Percentiles rank a stretch among this genome's conserved stretches.
These are phyloP conservation scores for Spergularia bocconei DNA, from an alignment of 148 eudicot species.

Conservation along the genomic window DNA sequence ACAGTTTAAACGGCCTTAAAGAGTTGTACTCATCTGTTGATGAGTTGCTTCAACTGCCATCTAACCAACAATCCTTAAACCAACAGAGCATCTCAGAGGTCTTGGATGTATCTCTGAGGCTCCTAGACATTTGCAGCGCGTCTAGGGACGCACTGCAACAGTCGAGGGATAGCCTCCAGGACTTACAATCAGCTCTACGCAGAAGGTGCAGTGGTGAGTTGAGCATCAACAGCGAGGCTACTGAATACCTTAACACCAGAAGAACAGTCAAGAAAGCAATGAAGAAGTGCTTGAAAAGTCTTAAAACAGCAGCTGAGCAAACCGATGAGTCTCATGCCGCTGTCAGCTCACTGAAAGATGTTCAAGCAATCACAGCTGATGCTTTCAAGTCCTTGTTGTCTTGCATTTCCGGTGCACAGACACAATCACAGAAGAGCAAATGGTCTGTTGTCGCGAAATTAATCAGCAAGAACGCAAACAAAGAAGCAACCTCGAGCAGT, in stretches of 20 bases:
- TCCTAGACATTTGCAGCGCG: slow-evolving; percentile 43
- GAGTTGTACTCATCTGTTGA: slow-evolving; percentile 29
- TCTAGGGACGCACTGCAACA: slow-evolving; percentile 35
- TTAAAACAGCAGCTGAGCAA: slow-evolving; percentile 22
- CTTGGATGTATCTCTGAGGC: slow-evolving; percentile 39
- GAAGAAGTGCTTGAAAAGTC: slow-evolving; percentile 33
- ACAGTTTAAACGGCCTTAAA: slow-evolving; percentile 31
- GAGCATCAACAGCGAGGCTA: slow-evolving; percentile 22
- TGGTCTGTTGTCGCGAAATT: slow-evolving; percentile 31
- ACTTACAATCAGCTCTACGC: slow-evolving; percentile 36
- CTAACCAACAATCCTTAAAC: slow-evolving; percentile 21
- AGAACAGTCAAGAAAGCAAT: slow-evolving; percentile 31
- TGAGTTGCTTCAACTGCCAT: slow-evolving; percentile 35
- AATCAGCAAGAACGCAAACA: slow-evolving; percentile 14
- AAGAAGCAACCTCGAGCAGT: slow-evolving; percentile 8
- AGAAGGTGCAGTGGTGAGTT: slow-evolving; percentile 40
- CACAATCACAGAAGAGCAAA: slow-evolving; percentile 10
- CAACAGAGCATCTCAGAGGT: neutral
- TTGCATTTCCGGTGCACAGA: slow-evolving; percentile 12
- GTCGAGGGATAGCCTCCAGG: slow-evolving; percentile 35
- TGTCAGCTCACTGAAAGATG: slow-evolving; percentile 9
- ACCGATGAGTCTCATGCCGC: slow-evolving; percentile 3
- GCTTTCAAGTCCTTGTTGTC: slow-evolving; percentile 17
- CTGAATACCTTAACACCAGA: slow-evolving; percentile 26
- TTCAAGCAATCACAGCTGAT: slow-evolving; percentile 17